A percentile compares a stretch with the other conserved stretches of the same genome.
These are phyloP conservation scores for Zymoseptoria pseudotritici DNA, from an alignment of 2,329 filamentous ascomycete genomes.

Conservation along the genomic window DNA sequence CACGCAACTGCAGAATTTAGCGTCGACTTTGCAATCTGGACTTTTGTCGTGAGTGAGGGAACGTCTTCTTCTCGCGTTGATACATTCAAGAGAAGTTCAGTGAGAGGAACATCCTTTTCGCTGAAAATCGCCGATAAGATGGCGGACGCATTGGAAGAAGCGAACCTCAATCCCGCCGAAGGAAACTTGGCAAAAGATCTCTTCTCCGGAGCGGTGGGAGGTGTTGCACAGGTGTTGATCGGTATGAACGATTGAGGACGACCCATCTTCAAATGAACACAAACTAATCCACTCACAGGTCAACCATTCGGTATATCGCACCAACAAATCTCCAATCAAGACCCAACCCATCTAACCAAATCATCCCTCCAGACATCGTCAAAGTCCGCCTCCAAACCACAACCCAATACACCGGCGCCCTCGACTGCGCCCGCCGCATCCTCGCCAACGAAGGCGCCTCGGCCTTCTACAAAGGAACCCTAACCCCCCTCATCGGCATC, in stretches of 20 bases:
- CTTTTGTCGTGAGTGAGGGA: too few species aligned
- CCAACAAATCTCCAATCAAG: constrained; percentile 2
- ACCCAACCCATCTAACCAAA: constrained; percentile 1
- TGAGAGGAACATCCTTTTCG: too few species aligned
- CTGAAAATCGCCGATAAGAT: constrained; percentile 8
- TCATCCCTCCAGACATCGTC: constrained; percentile 63
- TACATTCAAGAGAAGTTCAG: too few species aligned
- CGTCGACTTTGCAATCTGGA: too few species aligned
- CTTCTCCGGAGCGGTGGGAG: constrained; percentile 81
- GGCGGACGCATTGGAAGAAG: constrained; percentile 33
- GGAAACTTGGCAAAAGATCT: constrained; percentile 71
- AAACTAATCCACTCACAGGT: constrained; percentile 34
- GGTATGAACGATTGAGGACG: constrained; percentile 51
- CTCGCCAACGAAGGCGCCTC: constrained; percentile 78
- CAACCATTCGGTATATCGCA: constrained; percentile 55
- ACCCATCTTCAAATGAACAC: constrained; percentile 1
- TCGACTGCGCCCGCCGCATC: constrained; percentile 75
- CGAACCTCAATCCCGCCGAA: constrained; percentile 33
- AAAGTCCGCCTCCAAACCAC: constrained; percentile 95
- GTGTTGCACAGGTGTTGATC: constrained; percentile 86
- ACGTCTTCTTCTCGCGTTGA: too few species aligned
- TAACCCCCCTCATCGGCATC: constrained; percentile 91
- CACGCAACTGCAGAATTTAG: too few species aligned
- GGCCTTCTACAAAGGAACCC: constrained; percentile 96
- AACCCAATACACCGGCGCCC: constrained; percentile 68